Evolutionary conservation across 257 asterid species (phyloP), one percentile per base, ranked within the genome.

Genomic region (Asclepias syriaca): DNA sequence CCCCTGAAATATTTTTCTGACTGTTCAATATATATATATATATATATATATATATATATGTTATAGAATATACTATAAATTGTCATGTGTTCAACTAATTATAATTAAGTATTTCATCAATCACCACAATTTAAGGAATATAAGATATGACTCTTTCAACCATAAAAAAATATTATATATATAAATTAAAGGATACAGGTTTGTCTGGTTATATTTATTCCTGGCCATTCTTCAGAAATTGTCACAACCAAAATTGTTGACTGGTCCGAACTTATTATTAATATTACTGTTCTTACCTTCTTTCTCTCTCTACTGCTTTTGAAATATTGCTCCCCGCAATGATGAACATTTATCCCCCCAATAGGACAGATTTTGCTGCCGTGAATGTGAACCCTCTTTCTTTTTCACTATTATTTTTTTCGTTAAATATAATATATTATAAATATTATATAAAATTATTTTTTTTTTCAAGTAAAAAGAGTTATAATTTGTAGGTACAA

Each of bases 191-290:
- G 66, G 32, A 37, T 63, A 24, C 15, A 63, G 68, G 7, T 34
- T 63, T 63, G 68, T 34, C 68, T 63, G 68, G 8, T 15, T 63
- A 63, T 37, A 63, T 37, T 63, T 60, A 60, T 60, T 34, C 48
- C 68, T 63, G 68, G 49, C 68, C 49, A 37, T 63, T 34, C 49
- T 63, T 16, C 68, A 63, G 49, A 63, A 37, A 24, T 63, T 63
- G 67, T 16, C 49, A 34, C 67, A 18, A 7, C 39, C 18, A 16
- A 18, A 53, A 53, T 6, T 34, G 22, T 63, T 34, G 67, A 63
- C 67, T 18, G 48, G 66, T 61, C 46, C 46, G 12, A 16, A 5
- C 13, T 40, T 40, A 40, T 40, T 40, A 40, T 40, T 40, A 61
- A 32, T 59, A 9, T 32, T 61, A 61, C 46, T 61, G 46, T 32